Base-by-base conservation (phyloP, 805 yeast genomes). In the Sugiyamaella americana region DNA sequence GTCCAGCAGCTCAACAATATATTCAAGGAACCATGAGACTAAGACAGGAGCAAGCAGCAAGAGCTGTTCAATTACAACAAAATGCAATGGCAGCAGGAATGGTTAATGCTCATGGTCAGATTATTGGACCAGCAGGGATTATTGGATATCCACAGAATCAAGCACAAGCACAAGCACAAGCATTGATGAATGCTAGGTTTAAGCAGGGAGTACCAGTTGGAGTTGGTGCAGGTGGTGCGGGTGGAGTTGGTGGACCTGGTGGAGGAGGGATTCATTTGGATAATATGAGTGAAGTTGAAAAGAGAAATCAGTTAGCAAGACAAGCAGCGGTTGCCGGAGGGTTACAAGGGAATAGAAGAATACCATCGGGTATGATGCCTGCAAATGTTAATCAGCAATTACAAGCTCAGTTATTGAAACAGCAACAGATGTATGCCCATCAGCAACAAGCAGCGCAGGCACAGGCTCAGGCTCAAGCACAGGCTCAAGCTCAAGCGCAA, bases 1-100 rank as follows among this genome's bases (percentile, higher is more conserved):
- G 57, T 11, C 68, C 72, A 2, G 67, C 76, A 48, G 91, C 93
- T 2, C 75, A 77, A 40, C 85, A 83, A 58, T 86, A 84, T 64
- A 80, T 79, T 57, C 85, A 82, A 53, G 71, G 61, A 16, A 58
- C 69, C 29, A 71, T 74, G 52, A 75, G 78, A 0, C 64, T 71
- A 44, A 64, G 70, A 20, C 77, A 73, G 46, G 73, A 71, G 32
- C 65, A 64, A 44, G 65, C 65, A 13, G 69, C 65, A 40, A 63
- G 67, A 37, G 62, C 62, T 23, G 69, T 70, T 1, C 72, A 68
- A 41, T 53, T 60, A 23, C 63, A 59, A 45, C 61, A 60, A 48
- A 46, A 39, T 40, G 47, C 55, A 11, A 38, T 44, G 13, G 40
- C 46, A 5, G 39, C 41, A 18, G 42, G 51, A 18, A 44, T 44